Conservation (phyloP, 176 grass and related monocot species). For the sorghum (Sorghum bicolor) region Sorghum_bicolor_NCBIv3 NC_012879.2:53217501-53218000, state of each 20-base stretch:
- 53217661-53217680: neutral
- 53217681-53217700: neutral
- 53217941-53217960: neutral
- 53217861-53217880: neutral
- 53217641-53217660: neutral
- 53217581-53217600: too few species aligned
- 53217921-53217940: neutral
- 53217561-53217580: too few species aligned
- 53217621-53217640: too few species aligned
- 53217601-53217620: neutral
- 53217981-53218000: neutral
- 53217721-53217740: conserved; percentile 13
- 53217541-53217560: too few species aligned
- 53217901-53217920: neutral
- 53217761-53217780: neutral
- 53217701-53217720: neutral
- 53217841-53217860: neutral
- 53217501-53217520: conserved; percentile 38
- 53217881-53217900: neutral
- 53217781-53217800: neutral
- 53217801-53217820: neutral
- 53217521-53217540: neutral
- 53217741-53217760: too few species aligned
- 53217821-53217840: neutral
- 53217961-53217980: neutral